Conservation (phyloP, 305 asterid genomes). For the Fraxinus velutina region DNA sequence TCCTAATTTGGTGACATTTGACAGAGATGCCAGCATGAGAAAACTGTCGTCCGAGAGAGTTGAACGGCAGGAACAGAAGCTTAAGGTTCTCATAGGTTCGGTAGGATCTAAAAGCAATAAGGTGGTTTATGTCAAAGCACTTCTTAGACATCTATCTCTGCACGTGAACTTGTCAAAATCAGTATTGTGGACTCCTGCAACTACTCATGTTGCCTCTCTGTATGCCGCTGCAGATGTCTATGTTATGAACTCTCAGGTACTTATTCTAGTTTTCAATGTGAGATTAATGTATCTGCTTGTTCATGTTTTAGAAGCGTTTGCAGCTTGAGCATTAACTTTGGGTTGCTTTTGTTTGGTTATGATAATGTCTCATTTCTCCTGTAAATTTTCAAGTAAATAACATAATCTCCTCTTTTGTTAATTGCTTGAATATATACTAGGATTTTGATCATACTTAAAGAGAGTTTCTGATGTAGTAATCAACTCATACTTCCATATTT, state of each 20-base stretch:
- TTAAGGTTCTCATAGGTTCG: constrained; percentile 84
- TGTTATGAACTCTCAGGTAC: constrained; percentile 96
- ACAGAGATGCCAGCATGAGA: constrained; percentile 31
- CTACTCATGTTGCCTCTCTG: constrained; percentile 87
- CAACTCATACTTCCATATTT: neutral
- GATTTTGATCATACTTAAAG: neutral
- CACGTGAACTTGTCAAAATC: constrained; percentile 64
- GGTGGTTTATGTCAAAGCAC: constrained; percentile 68
- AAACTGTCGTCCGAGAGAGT: constrained; percentile 34
- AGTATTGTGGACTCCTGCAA: constrained; percentile 94
- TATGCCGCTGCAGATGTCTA: constrained; percentile 94
- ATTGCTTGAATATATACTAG: neutral
- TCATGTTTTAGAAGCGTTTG: neutral
- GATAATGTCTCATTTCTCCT: neutral
- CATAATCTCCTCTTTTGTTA: neutral
- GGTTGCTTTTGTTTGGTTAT: neutral
- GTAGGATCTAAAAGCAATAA: constrained; percentile 95
- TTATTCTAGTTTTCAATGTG: neutral
- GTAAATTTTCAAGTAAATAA: neutral
- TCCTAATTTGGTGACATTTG: constrained; percentile 20
- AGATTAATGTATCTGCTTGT: neutral
- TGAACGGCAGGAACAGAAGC: constrained; percentile 36
- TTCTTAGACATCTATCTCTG: constrained; percentile 55
- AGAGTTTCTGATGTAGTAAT: neutral
- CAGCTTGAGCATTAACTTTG: neutral